Percentiles rank a stretch among this genome's conserved stretches.
Evolutionary conservation across 75 land plant genomes (phyloP).

Genomic region (Pinus tabuliformis): DNA sequence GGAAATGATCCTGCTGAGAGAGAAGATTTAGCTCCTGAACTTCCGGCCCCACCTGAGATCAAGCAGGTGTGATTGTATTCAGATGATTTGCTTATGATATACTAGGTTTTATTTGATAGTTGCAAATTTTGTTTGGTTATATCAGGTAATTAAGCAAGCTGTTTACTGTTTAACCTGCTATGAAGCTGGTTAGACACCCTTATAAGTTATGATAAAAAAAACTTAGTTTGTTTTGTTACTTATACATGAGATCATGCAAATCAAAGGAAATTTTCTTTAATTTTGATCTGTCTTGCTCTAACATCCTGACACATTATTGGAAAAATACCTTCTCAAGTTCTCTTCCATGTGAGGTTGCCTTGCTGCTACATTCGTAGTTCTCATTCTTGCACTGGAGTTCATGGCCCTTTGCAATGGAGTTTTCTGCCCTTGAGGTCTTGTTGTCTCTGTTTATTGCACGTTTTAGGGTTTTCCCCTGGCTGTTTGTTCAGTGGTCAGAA

Average conservation of each 20-base stretch:
- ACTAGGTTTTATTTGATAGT: constrained; percentile 1
- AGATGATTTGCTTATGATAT: background rate
- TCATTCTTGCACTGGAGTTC: too few species aligned
- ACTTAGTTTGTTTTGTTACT: background rate
- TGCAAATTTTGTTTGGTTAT: background rate
- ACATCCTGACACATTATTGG: too few species aligned
- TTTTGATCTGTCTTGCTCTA: too few species aligned
- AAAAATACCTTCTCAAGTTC: too few species aligned
- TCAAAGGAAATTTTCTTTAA: too few species aligned
- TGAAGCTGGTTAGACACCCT: background rate
- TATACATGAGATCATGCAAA: background rate
- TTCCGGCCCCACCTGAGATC: constrained; percentile 98
- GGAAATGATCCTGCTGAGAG: constrained; percentile 94
- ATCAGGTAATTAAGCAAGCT: background rate
- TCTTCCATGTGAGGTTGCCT: background rate
- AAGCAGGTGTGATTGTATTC: constrained; percentile 55
- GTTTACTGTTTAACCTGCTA: background rate
- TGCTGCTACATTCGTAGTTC: too few species aligned
- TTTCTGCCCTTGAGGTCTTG: too few species aligned
- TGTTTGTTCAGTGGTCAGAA: too few species aligned
- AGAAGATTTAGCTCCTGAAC: constrained; percentile 89
- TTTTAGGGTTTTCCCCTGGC: too few species aligned
- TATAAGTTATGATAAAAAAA: too few species aligned
- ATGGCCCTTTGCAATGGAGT: too few species aligned
- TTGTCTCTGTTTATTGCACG: too few species aligned